Conservation (phyloP, 2,329 filamentous ascomycete genomes). For the Talaromyces albobiverticillius region DNA sequence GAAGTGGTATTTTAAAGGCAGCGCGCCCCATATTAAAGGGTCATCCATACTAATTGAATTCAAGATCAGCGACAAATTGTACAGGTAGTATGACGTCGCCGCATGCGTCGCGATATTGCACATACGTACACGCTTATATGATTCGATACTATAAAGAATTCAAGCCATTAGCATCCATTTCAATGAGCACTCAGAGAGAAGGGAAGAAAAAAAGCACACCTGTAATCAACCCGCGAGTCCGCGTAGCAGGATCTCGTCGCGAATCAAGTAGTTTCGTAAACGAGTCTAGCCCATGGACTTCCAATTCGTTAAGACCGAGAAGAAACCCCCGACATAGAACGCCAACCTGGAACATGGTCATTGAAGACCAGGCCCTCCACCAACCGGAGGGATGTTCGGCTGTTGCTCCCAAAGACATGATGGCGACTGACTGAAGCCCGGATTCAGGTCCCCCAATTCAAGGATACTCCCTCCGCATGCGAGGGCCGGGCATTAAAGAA, state of each 20-base stretch:
- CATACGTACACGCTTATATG: constrained; percentile 80
- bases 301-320: constrained; percentile 68
- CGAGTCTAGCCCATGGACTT: constrained; percentile 71
- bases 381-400: constrained; percentile 42
- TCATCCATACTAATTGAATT: constrained; percentile 80
- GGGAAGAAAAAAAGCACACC: constrained; percentile 50
- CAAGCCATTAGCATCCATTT: neutral
- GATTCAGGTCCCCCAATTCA: neutral
- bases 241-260: constrained; percentile 62
- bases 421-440: neutral
- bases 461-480: neutral
- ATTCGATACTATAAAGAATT: constrained; percentile 66
- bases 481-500: neutral
- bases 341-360: constrained; percentile 71
- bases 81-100: constrained; percentile 11
- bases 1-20: constrained; percentile 72
- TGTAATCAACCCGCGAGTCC: constrained; percentile 77
- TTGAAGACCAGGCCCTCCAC: constrained; percentile 71
- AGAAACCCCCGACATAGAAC: constrained; percentile 72
- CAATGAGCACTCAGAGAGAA: neutral
- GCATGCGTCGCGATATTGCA: constrained; percentile 22
- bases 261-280: constrained; percentile 75
- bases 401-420: constrained; percentile 41
- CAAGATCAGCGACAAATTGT: constrained; percentile 25
- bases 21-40: constrained; percentile 85